Percentiles rank a stretch among this genome's conserved stretches.
phyloP scores from a whole-genome alignment of 345 rosid genomes.

The Corchorus capsularis region DNA sequence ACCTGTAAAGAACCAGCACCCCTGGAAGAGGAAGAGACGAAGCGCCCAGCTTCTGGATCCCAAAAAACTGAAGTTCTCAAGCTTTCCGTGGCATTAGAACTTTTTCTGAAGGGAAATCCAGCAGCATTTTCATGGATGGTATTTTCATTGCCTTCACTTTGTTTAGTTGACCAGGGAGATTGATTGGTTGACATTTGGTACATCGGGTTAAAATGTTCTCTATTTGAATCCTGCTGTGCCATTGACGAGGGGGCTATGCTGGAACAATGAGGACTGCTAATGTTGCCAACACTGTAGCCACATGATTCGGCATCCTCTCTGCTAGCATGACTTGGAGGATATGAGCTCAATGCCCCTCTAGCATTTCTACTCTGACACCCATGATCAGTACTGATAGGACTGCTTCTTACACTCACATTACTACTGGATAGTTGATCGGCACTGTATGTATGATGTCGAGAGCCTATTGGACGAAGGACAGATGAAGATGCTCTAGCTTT shows the following conservation, averaged over 20 bases:
- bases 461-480: slow-evolving; percentile 68
- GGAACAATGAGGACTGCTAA: slow-evolving; percentile 60
- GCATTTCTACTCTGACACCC: slow-evolving; percentile 40
- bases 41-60: slow-evolving; percentile 91
- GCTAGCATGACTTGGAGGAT: slow-evolving; percentile 62
- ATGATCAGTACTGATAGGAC: slow-evolving; percentile 60
- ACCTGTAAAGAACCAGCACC: slow-evolving; percentile 37
- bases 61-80: slow-evolving; percentile 64
- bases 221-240: slow-evolving; percentile 45
- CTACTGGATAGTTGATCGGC: slow-evolving; percentile 57
- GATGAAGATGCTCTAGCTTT: slow-evolving; percentile 93
- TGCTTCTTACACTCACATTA: slow-evolving; percentile 75
- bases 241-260: slow-evolving; percentile 42
- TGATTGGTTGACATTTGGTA: slow-evolving; percentile 60
- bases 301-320: slow-evolving; percentile 60
- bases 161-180: slow-evolving; percentile 52
- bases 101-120: slow-evolving; percentile 40
- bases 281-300: slow-evolving; percentile 53
- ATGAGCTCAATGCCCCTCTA: slow-evolving; percentile 47
- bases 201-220: slow-evolving; percentile 77
- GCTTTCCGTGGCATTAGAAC: slow-evolving; percentile 37
- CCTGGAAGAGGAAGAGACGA: slow-evolving; percentile 55
- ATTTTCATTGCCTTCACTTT: slow-evolving; percentile 37
- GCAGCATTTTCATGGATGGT: slow-evolving; percentile 28
- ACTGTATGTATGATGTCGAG: slow-evolving; percentile 57